Evolutionary conservation across 129 eudicot genomes (phyloP).

Genomic region (Pittosporum tobira): DNA sequence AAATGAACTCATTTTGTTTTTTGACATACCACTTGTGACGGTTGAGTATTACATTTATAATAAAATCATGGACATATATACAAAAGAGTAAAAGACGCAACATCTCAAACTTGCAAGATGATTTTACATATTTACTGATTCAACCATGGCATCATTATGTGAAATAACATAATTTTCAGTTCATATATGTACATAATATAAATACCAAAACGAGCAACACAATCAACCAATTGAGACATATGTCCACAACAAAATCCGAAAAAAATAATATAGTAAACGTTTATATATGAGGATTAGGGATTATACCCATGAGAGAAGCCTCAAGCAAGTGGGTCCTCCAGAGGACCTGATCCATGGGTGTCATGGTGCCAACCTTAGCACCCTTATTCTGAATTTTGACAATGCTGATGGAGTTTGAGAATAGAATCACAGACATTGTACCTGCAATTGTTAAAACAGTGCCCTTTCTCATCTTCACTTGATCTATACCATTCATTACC

Average conservation of each 20-base stretch:
- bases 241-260: not conserved
- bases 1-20: no score
- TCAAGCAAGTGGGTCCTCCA: constrained; percentile 98
- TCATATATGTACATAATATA: no score
- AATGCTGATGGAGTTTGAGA: constrained; percentile 70
- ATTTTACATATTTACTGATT: not conserved
- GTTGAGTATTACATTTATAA: not conserved
- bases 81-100: no score
- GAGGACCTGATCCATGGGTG: constrained; percentile 99
- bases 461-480: constrained; percentile 85
- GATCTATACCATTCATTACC: constrained; percentile 86
- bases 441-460: constrained; percentile 88
- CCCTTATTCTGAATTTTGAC: constrained; percentile 94
- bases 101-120: no score
- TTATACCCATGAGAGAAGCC: constrained; percentile 90
- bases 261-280: not conserved
- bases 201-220: not conserved
- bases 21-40: not conserved
- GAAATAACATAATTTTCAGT: not conserved
- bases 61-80: not conserved
- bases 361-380: constrained; percentile 92
- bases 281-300: not conserved
- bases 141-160: not conserved
- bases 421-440: constrained; percentile 66
- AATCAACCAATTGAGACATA: not conserved